A percentile compares a stretch with the other conserved stretches of the same genome.
phyloP scores from a whole-genome alignment of 805 yeast genomes.

The Ascoidea tarda region DNA sequence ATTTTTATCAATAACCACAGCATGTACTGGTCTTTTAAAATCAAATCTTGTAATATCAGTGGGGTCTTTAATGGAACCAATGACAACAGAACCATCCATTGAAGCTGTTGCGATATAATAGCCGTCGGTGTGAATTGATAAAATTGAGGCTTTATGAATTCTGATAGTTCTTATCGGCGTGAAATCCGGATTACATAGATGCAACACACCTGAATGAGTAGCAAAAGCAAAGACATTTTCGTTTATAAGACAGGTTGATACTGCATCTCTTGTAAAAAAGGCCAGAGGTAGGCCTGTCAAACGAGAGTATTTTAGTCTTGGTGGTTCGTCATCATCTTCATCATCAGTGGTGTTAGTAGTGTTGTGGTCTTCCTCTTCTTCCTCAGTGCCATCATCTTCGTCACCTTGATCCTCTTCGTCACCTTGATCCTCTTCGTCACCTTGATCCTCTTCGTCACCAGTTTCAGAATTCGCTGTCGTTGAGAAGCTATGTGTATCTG shows the following conservation, averaged over 20 bases:
- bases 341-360: slow-evolving; percentile 16
- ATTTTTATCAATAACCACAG: slow-evolving; percentile 67
- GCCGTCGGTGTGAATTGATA: slow-evolving; percentile 64
- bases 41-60: slow-evolving; percentile 61
- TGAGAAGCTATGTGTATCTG: slow-evolving; percentile 3
- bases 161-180: slow-evolving; percentile 55
- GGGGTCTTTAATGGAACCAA: slow-evolving; percentile 53
- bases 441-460: slow-evolving; percentile 11
- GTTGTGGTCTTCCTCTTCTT: slow-evolving; percentile 11
- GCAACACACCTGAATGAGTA: slow-evolving; percentile 77
- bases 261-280: slow-evolving; percentile 62
- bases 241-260: slow-evolving; percentile 53
- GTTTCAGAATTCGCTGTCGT: slow-evolving; percentile 7
- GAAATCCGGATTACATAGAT: slow-evolving; percentile 47
- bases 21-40: slow-evolving; percentile 77
- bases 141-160: slow-evolving; percentile 76
- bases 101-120: slow-evolving; percentile 73
- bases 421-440: slow-evolving; percentile 10
- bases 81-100: slow-evolving; percentile 84
- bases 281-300: slow-evolving; percentile 51
- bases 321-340: slow-evolving; percentile 38
- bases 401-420: slow-evolving; percentile 11
- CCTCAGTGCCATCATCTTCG: slow-evolving; percentile 12
- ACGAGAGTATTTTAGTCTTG: slow-evolving; percentile 62
- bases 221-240: slow-evolving; percentile 63